Percentiles rank a stretch among this genome's conserved stretches.
Conservation (phyloP, 345 rosid genomes). For the Boechera retrofracta region DNA sequence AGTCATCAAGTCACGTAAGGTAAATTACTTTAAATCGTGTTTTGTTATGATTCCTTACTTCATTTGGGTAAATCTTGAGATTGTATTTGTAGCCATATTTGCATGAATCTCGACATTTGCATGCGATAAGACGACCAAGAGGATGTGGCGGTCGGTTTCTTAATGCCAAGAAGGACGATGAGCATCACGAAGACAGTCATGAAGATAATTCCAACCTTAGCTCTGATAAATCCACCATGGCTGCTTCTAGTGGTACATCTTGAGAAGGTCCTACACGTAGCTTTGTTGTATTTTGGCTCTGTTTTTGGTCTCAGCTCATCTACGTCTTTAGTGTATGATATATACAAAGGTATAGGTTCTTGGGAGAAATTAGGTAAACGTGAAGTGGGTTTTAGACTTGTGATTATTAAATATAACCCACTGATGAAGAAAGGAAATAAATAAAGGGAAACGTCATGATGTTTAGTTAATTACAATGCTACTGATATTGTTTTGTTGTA, state of each 20-base stretch:
- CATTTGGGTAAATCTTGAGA: background rate
- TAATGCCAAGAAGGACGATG: conserved; percentile 65
- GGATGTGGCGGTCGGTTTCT: conserved; percentile 96
- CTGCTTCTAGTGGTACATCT: conserved; percentile 55
- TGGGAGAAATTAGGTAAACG: conserved; percentile 31
- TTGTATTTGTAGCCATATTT: conserved; percentile 77
- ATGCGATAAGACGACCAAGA: conserved; percentile 92
- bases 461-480: conserved; percentile 27
- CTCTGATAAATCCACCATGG: conserved; percentile 52
- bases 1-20: conserved; percentile 79
- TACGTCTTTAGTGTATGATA: conserved; percentile 23
- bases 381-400: conserved; percentile 33
- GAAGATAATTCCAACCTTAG: conserved; percentile 62
- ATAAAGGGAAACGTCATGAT: background rate
- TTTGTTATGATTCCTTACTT: conserved; percentile 23
- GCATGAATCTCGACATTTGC: conserved; percentile 97
- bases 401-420: conserved; percentile 36
- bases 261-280: conserved; percentile 38
- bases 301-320: conserved; percentile 22
- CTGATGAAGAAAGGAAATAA: background rate
- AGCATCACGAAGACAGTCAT: conserved; percentile 51
- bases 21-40: conserved; percentile 7
- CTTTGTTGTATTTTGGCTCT: conserved; percentile 27
- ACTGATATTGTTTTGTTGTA: conserved; percentile 25
- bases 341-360: conserved; percentile 35